Evolutionary conservation across 2,329 filamentous ascomycete genomes (phyloP), one percentile per base, ranked within the genome.

Genomic region (Zarea fungicola): DNA sequence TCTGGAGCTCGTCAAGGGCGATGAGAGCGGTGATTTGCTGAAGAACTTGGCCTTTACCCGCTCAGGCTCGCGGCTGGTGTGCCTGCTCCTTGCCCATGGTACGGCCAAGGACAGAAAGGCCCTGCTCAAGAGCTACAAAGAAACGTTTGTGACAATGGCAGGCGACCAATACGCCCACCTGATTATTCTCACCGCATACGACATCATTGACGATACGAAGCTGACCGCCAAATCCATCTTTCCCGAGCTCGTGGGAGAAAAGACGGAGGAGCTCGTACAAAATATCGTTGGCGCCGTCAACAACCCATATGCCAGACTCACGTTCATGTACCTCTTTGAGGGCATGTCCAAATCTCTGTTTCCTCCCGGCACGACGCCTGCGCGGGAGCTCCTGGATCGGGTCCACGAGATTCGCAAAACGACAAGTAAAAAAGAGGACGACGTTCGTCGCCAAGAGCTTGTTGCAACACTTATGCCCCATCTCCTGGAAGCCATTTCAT

Each of bases 21-120:
- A 99, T 56, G 89, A 96, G 62, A 85, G 87, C 50, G 90, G 89
- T 41, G 91, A 97, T 65, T 69, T 96, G 54, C 77, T 93, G 55
- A 95, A 96, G 75, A 97, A 97, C 66, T 80, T 99, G 72, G 91
- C 91, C 6, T 99, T 99, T 69, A 99, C 93, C 36, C 87, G 85
- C 65, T 89, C 89, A 8, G 93, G 93, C 6, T 83, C 90, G 39
- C 80, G 87, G 29, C 76, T 99, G 11, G 85, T 90, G 49, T 92
- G 84, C 61, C 75, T 96, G 36, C 79, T 89, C 34, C 73, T 99
- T 32, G 91, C 93, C 9, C 78, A 95, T 61, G 89, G 90, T 50
- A 84, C 76, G 46, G 90, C 93, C 55, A 99, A 99, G 72, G 92
- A 97, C 68, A 84, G 93, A 59, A 95, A 96, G 69, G 77, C 87